These are phyloP conservation scores for Solanum pennellii DNA, from an alignment of 257 asterid species.

Conservation along the genomic window DNA sequence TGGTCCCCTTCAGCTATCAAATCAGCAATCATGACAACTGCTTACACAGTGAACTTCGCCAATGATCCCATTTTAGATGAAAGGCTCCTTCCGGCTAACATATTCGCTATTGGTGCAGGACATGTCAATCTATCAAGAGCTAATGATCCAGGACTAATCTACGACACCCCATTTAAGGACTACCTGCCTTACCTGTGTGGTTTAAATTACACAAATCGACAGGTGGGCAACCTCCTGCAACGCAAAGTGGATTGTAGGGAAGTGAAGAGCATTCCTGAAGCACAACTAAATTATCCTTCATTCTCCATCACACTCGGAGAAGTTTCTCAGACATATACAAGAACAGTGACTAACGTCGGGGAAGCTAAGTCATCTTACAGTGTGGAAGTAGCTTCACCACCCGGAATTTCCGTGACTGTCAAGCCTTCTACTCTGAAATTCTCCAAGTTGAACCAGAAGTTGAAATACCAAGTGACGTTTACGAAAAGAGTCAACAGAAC, in stretches of 20 bases:
- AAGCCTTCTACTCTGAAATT: constrained; percentile 17
- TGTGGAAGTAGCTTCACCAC: constrained; percentile 14
- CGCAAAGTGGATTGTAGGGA: constrained; percentile 12
- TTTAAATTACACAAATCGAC: constrained; percentile 19
- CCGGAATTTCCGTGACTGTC: constrained; percentile 14
- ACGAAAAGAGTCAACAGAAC: background rate
- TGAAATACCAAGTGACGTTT: constrained; percentile 24
- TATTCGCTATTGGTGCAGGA: constrained; percentile 37
- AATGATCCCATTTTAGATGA: constrained; percentile 20
- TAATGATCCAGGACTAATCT: constrained; percentile 39
- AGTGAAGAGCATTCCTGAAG: constrained; percentile 13
- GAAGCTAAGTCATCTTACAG: constrained; percentile 17
- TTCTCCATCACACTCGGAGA: constrained; percentile 1
- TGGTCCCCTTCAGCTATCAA: constrained; percentile 31
- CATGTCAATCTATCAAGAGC: constrained; percentile 37
- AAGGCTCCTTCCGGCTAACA: constrained; percentile 11
- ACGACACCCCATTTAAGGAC: constrained; percentile 31
- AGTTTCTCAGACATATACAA: constrained; percentile 11
- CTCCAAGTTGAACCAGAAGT: constrained; percentile 12
- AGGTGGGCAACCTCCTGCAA: constrained; percentile 10
- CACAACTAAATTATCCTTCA: constrained; percentile 14
- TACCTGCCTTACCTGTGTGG: constrained; percentile 43
- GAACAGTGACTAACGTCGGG: constrained; percentile 37
- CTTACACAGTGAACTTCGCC: constrained; percentile 19
- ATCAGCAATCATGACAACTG: constrained; percentile 52